Conservation (phyloP, 2,329 filamentous ascomycete species). For the Calonectria hawksworthii region DNA sequence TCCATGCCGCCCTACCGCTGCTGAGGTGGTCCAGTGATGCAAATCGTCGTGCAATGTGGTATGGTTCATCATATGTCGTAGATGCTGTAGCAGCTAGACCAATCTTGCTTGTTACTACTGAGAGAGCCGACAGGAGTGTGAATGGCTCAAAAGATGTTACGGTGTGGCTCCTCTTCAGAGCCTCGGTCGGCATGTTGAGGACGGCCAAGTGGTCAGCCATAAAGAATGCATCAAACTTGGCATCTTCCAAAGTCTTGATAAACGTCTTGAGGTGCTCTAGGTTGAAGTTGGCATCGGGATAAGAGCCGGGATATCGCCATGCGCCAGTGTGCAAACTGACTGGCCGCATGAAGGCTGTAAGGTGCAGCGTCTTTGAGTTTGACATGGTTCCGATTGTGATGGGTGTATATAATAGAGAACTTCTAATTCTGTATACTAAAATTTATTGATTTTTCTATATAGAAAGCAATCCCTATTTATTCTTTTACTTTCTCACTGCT, state of each 20-base stretch:
- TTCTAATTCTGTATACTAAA: neutral
- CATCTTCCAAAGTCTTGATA: constrained; percentile 66
- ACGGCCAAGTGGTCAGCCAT: constrained; percentile 69
- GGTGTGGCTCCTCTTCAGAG: constrained; percentile 69
- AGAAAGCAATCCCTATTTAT: neutral
- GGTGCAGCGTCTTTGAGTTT: constrained; percentile 58
- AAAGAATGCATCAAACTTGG: constrained; percentile 70
- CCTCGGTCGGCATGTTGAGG: constrained; percentile 69
- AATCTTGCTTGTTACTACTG: constrained; percentile 62
- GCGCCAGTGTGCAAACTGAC: constrained; percentile 69
- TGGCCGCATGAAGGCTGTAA: constrained; percentile 72
- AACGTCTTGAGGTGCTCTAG: constrained; percentile 66
- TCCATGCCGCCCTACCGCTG: constrained; percentile 66
- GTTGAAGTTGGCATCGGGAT: constrained; percentile 71
- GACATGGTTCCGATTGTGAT: constrained; percentile 25
- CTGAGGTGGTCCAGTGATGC: constrained; percentile 67
- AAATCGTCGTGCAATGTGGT: constrained; percentile 67
- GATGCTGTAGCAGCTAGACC: constrained; percentile 68
- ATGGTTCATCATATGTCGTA: constrained; percentile 68
- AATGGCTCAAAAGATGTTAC: constrained; percentile 71
- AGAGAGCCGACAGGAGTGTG: constrained; percentile 64
- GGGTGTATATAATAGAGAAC: neutral
- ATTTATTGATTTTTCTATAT: neutral
- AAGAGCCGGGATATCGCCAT: constrained; percentile 68
- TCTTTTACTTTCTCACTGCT: neutral